Evolutionary conservation across 1,284 basidiomycete genomes (phyloP).

Genomic region (Cystobasidium slooffiae): DNA sequence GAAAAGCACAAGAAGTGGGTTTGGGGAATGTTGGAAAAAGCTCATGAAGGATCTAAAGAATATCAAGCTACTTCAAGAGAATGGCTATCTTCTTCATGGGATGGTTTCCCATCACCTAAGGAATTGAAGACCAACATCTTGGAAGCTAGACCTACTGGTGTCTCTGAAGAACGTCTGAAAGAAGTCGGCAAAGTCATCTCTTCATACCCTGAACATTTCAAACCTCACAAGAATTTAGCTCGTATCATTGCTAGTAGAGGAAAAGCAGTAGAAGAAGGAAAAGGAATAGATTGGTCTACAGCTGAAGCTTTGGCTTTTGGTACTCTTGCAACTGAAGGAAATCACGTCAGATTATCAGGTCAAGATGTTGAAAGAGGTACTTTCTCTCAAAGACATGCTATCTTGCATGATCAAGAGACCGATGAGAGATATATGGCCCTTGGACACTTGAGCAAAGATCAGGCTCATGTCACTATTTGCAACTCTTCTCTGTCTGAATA

Average conservation of each 20-base stretch:
- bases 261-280: slow-evolving; percentile 87
- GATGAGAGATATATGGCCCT: slow-evolving; percentile 89
- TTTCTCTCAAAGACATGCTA: slow-evolving; percentile 98
- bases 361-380: slow-evolving; percentile 99
- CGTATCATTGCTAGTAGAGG: slow-evolving; percentile 87
- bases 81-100: slow-evolving; percentile 98
- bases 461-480: slow-evolving; percentile 91
- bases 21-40: slow-evolving; percentile 96
- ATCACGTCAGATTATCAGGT: slow-evolving; percentile 92
- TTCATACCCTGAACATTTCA: slow-evolving; percentile 81
- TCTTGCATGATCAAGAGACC: slow-evolving; percentile 93
- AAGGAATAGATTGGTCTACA: slow-evolving; percentile 97
- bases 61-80: slow-evolving; percentile 92
- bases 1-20: slow-evolving; percentile 99
- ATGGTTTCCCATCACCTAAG: slow-evolving; percentile 96
- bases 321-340: slow-evolving; percentile 86
- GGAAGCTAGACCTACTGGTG: slow-evolving; percentile 84
- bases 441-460: slow-evolving; percentile 82
- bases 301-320: slow-evolving; percentile 98
- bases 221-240: slow-evolving; percentile 87
- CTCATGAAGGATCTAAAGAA: slow-evolving; percentile 85
- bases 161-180: slow-evolving; percentile 76
- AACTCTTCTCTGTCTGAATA: slow-evolving; percentile 98
- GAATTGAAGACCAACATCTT: slow-evolving; percentile 91
- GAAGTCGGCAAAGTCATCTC: slow-evolving; percentile 86